phyloP scores from a whole-genome alignment of 352 stramenopile species.

The Phytopythium litorale region DNA sequence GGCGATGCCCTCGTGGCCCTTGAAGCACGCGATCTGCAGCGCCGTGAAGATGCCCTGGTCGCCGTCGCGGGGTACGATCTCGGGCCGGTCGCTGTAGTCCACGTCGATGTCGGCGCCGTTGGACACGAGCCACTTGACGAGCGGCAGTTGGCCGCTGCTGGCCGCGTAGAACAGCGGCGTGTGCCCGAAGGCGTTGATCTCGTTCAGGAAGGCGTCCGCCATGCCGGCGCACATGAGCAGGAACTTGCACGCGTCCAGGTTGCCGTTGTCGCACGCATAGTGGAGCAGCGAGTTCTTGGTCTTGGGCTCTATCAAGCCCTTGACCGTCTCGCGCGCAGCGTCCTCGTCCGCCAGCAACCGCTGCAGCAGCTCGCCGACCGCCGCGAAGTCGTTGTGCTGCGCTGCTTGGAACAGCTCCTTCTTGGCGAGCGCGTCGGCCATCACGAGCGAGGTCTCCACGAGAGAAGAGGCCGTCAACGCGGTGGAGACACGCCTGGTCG shows the following conservation, averaged over 20 bases:
- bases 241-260: slow-evolving; percentile 79
- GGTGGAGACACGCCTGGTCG: neutral
- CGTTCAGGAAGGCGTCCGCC: slow-evolving; percentile 56
- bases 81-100: slow-evolving; percentile 63
- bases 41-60: slow-evolving; percentile 75
- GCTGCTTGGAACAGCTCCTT: slow-evolving; percentile 72
- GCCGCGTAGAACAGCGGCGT: slow-evolving; percentile 78
- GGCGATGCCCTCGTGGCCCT: slow-evolving; percentile 58
- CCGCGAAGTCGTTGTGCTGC: slow-evolving; percentile 62
- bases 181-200: slow-evolving; percentile 71
- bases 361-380: slow-evolving; percentile 56
- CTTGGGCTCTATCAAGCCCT: slow-evolving; percentile 51
- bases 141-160: slow-evolving; percentile 59
- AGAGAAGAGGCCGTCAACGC: neutral
- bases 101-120: slow-evolving; percentile 82
- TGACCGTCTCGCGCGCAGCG: slow-evolving; percentile 16
- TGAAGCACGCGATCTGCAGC: slow-evolving; percentile 75
- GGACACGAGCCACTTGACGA: slow-evolving; percentile 85
- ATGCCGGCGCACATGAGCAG: slow-evolving; percentile 73
- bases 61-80: slow-evolving; percentile 43
- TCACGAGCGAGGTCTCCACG: neutral
- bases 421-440: slow-evolving; percentile 24
- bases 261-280: slow-evolving; percentile 80
- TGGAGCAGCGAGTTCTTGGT: slow-evolving; percentile 75
- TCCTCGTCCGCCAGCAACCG: slow-evolving; percentile 30